These are phyloP conservation scores for Ophiostoma angusticollis DNA, from an alignment of 2,329 filamentous ascomycete genomes.

Conservation along the genomic window DNA sequence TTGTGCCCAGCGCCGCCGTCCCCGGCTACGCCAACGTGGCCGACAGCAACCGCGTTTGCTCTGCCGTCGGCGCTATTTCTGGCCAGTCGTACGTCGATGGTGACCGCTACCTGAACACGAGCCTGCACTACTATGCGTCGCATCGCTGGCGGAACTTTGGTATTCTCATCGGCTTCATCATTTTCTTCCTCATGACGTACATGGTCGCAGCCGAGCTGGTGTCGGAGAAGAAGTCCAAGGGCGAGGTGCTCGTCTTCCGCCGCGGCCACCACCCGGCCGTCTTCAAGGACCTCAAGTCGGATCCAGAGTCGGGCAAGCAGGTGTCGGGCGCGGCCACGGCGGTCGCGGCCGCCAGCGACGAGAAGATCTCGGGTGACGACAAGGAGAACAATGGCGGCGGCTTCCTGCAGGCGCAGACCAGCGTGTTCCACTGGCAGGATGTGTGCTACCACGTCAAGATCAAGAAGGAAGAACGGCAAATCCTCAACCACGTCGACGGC, in stretches of 20 bases:
- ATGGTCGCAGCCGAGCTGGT: slow-evolving; percentile 54
- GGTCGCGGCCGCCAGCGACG: not conserved
- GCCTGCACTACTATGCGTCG: slow-evolving; percentile 41
- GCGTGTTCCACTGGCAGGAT: slow-evolving; percentile 79
- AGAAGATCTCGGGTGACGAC: not conserved
- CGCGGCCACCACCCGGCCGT: slow-evolving; percentile 49
- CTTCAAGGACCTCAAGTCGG: slow-evolving; percentile 49
- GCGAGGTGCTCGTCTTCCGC: slow-evolving; percentile 63
- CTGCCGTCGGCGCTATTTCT: slow-evolving; percentile 41
- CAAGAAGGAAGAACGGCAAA: slow-evolving; percentile 60
- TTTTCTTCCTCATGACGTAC: slow-evolving; percentile 50
- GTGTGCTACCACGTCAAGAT: slow-evolving; percentile 70
- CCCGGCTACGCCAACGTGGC: slow-evolving; percentile 25
- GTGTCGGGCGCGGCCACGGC: slow-evolving; percentile 31
- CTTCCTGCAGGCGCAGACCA: slow-evolving; percentile 46
- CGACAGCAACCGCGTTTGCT: slow-evolving; percentile 38
- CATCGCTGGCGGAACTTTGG: slow-evolving; percentile 62
- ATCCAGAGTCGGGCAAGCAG: slow-evolving; percentile 39
- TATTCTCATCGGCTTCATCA: slow-evolving; percentile 51
- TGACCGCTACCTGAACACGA: slow-evolving; percentile 39
- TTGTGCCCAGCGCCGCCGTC: slow-evolving; percentile 28
- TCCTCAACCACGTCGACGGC: slow-evolving; percentile 80
- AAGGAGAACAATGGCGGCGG: slow-evolving; percentile 24
- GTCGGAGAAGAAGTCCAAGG: slow-evolving; percentile 57
- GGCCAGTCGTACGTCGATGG: slow-evolving; percentile 42